phyloP scores from a whole-genome alignment of 176 grass and related monocot genomes.

The Oryza brachyantha region DNA sequence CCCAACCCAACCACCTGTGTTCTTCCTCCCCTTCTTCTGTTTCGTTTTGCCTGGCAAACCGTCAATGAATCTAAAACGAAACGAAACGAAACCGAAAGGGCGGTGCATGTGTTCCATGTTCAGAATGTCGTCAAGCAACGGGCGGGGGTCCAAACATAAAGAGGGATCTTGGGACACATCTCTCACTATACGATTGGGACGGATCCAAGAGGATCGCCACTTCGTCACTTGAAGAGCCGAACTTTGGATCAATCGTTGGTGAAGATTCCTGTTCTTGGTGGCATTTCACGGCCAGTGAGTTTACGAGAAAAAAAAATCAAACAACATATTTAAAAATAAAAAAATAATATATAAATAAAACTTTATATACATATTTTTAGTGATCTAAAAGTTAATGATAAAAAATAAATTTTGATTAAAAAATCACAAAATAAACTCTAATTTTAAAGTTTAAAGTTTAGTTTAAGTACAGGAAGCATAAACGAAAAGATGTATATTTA shows the following conservation, averaged over 20 bases:
- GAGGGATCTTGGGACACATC: background rate
- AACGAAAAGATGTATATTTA: no score
- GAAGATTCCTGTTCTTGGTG: background rate
- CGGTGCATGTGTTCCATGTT: background rate
- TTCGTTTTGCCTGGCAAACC: background rate
- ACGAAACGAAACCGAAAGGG: background rate
- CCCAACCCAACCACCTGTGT: background rate
- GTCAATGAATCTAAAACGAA: background rate
- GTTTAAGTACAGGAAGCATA: no score
- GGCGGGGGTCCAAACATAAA: background rate
- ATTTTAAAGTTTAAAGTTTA: no score
- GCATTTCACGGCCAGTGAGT: background rate
- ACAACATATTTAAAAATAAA: no score
- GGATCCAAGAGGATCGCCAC: background rate
- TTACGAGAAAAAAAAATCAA: no score
- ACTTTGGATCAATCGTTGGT: background rate
- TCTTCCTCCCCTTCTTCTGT: background rate
- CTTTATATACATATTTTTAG: no score
- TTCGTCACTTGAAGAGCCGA: background rate
- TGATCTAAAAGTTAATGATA: no score
- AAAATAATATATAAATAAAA: no score
- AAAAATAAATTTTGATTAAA: no score
- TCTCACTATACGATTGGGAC: background rate
- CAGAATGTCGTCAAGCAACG: background rate
- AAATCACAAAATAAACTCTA: no score